Conservation (phyloP, 805 yeast species). For the Suhomyces xylopsoci region DNA sequence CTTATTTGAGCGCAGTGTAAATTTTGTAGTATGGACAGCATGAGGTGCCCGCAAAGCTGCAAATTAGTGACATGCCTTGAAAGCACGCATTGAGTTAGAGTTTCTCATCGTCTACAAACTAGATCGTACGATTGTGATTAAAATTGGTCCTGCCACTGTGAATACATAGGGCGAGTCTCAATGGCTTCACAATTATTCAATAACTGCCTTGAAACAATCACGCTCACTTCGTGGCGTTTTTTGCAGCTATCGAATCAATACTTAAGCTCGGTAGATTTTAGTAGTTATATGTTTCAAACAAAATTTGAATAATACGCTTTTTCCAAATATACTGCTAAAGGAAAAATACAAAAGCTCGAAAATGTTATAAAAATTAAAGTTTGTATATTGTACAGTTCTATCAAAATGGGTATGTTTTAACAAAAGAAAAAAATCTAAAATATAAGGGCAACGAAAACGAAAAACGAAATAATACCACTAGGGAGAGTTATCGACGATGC, state of each 20-base stretch:
- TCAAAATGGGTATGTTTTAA: background rate
- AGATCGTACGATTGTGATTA: background rate
- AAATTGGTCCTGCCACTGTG: too few species aligned
- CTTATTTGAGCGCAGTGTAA: background rate
- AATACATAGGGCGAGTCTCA: background rate
- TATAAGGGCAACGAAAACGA: background rate
- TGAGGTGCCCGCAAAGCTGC: background rate
- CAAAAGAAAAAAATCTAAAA: background rate
- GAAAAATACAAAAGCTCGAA: background rate
- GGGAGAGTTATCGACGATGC: background rate
- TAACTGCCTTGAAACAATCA: background rate
- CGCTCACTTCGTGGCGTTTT: background rate
- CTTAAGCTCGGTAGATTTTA: too few species aligned
- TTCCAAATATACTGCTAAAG: background rate
- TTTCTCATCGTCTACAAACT: background rate
- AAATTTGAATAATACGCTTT: too few species aligned
- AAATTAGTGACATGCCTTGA: background rate
- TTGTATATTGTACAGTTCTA: background rate
- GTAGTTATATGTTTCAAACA: too few species aligned
- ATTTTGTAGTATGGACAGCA: background rate
- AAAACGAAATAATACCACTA: background rate
- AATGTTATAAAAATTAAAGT: background rate
- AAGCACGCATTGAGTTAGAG: background rate
- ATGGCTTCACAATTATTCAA: background rate
- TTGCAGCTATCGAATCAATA: background rate